phyloP scores from a whole-genome alignment of 2,329 filamentous ascomycete species.

The Claviceps quebecensis region DNA sequence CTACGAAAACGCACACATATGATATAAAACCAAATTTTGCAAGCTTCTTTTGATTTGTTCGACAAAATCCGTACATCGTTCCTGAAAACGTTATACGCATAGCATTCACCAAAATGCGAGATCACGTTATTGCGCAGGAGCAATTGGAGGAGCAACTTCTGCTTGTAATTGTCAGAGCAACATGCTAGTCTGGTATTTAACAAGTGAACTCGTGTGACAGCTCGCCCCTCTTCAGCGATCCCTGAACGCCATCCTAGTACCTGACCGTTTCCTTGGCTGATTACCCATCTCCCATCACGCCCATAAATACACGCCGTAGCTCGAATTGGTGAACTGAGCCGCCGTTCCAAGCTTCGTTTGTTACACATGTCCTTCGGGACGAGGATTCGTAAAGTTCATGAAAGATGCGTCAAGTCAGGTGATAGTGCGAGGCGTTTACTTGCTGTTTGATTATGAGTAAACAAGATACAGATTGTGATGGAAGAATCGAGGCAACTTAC shows the following conservation, averaged over 20 bases:
- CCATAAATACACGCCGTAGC: slow-evolving; percentile 10
- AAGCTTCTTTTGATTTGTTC: too few relatives aligned
- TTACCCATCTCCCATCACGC: slow-evolving; percentile 19
- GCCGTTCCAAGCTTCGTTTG: slow-evolving; percentile 11
- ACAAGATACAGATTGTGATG: background rate
- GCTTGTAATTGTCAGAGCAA: slow-evolving; percentile 14
- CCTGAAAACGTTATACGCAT: background rate
- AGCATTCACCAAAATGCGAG: too few relatives aligned
- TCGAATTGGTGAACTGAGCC: slow-evolving; percentile 4
- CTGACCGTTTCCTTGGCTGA: slow-evolving; percentile 19
- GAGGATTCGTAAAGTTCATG: slow-evolving; percentile 23
- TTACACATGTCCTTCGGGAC: slow-evolving; percentile 14
- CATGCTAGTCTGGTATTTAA: slow-evolving; percentile 12
- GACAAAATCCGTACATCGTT: too few relatives aligned
- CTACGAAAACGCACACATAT: too few relatives aligned
- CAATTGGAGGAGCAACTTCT: slow-evolving; percentile 11
- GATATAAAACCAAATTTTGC: too few relatives aligned
- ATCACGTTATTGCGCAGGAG: background rate
- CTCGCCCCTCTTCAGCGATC: slow-evolving; percentile 14
- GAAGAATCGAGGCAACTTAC: slow-evolving; percentile 43
- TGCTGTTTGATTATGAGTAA: slow-evolving; percentile 33
- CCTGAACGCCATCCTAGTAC: slow-evolving; percentile 16
- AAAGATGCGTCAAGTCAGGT: slow-evolving; percentile 38
- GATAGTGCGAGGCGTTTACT: slow-evolving; percentile 51
- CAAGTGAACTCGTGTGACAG: slow-evolving; percentile 14